phyloP scores from a whole-genome alignment of 2,329 filamentous ascomycete genomes.

The Aspergillus sp. region DNA sequence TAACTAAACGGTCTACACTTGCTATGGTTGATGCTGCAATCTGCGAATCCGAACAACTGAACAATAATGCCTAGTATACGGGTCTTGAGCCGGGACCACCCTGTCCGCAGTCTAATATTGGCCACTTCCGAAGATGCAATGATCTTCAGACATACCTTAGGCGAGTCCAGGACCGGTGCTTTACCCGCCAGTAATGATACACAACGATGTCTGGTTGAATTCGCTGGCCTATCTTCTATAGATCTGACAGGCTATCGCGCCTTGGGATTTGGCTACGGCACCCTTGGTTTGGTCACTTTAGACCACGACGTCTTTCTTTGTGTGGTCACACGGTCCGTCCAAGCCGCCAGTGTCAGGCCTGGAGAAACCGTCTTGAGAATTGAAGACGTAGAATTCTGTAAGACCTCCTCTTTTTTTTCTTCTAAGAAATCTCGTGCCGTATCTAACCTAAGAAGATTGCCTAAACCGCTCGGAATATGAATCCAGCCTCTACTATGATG shows the following conservation, averaged over 20 bases:
- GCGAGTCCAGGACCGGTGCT: constrained; percentile 58
- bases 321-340: constrained; percentile 78
- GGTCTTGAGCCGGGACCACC: constrained; percentile 83
- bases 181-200: constrained; percentile 40
- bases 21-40: background rate
- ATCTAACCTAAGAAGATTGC: constrained; percentile 64
- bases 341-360: constrained; percentile 80
- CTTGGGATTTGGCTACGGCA: constrained; percentile 80
- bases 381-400: constrained; percentile 79
- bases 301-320: constrained; percentile 87
- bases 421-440: background rate
- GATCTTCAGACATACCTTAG: constrained; percentile 78
- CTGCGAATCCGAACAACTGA: background rate
- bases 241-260: constrained; percentile 77
- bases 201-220: constrained; percentile 85
- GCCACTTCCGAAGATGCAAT: constrained; percentile 78
- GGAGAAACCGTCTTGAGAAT: constrained; percentile 91
- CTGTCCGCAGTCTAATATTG: constrained; percentile 85
- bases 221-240: constrained; percentile 66
- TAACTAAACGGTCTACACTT: background rate
- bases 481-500: constrained; percentile 65
- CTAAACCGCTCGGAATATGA: constrained; percentile 87
- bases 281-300: constrained; percentile 83
- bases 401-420: constrained; percentile 23
- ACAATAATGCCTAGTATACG: constrained; percentile 64